Conservation (phyloP, 352 stramenopile genomes). For the Phytopythium sindhum region DNA sequence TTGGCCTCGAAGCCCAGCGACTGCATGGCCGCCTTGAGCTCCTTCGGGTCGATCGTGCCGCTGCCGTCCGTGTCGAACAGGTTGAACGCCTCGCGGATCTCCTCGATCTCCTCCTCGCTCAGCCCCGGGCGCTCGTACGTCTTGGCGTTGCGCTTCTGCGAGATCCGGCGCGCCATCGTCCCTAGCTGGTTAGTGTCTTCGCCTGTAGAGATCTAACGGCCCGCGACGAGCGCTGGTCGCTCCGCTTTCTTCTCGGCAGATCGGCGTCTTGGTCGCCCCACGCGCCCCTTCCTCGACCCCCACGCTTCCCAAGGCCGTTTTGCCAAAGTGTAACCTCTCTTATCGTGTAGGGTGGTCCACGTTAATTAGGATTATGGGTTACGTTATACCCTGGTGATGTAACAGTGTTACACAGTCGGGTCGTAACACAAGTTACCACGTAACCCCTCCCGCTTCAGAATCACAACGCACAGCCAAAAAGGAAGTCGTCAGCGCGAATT, state of each 20-base stretch:
- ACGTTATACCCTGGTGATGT: no score
- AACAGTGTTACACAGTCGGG: no score
- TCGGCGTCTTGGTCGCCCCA: background rate
- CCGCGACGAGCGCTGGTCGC: background rate
- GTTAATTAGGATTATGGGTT: no score
- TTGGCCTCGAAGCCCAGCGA: conserved; percentile 96
- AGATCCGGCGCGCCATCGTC: conserved; percentile 63
- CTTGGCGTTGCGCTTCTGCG: conserved; percentile 86
- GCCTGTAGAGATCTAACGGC: no score
- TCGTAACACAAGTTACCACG: no score
- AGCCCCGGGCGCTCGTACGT: conserved; percentile 88
- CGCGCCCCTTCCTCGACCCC: background rate
- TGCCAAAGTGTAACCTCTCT: background rate
- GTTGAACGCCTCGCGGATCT: conserved; percentile 97
- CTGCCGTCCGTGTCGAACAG: conserved; percentile 97
- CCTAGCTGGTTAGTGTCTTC: background rate
- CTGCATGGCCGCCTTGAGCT: conserved; percentile 96
- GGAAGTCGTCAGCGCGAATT: no score
- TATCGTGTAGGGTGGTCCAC: no score
- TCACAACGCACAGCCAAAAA: no score
- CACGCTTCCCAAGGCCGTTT: no score
- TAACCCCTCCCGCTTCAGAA: no score
- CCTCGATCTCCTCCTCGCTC: conserved; percentile 94
- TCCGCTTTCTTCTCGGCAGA: background rate
- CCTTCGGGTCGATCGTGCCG: conserved; percentile 96